Base-by-base conservation (phyloP, 2,329 filamentous ascomycete genomes). In the Cadophora luteo-olivacea region DNA sequence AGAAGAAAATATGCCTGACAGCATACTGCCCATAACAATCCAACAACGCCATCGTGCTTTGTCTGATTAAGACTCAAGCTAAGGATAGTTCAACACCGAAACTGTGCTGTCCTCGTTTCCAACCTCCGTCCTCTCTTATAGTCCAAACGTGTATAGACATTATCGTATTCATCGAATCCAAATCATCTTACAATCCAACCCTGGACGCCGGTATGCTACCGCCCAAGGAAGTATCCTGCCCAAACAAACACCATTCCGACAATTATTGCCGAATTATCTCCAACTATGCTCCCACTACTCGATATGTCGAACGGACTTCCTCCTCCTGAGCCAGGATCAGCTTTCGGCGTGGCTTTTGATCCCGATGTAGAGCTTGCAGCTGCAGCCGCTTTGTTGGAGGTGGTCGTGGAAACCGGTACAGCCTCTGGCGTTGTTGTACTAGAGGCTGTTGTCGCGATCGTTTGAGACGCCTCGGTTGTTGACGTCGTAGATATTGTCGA, bases 221-320 rank as follows among this genome's bases (percentile, higher is more conserved):
- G 60, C 36, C 61, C 69, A 33, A 72, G 64, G 14, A 74, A n/a
- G 8, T 72, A 38, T 32, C 61, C 63, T 14, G 67, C 62, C 67
- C 64, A 72, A 22, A 55, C 63, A 32, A 67, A n/a, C 7, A 70
- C 38, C 5, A 69, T 11, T 12, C 69, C 41, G 0, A 70, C 22
- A 14, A 62, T 64, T 9, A 71, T 63, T 16, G 64, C 54, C 8
- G 70, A 69, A 19, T 66, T 54, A 25, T 60, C 62, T 48, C 48
- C 61, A 6, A 67, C n/a, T 5, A 61, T 65, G 61, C 33, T 68
- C 12, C 66, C 70, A 29, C 61, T 51, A 41, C 68, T 72, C 48
- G 69, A 60, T 41, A 73, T 71, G 67, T 75, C 74, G 52, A 76
- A 76, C 11, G 74, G 74, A 72, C 71, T 73, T 41, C 74, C 74